These are phyloP conservation scores for Schwanniomyces yamadae DNA, from an alignment of 805 yeast species.

Conservation along the genomic window DNA sequence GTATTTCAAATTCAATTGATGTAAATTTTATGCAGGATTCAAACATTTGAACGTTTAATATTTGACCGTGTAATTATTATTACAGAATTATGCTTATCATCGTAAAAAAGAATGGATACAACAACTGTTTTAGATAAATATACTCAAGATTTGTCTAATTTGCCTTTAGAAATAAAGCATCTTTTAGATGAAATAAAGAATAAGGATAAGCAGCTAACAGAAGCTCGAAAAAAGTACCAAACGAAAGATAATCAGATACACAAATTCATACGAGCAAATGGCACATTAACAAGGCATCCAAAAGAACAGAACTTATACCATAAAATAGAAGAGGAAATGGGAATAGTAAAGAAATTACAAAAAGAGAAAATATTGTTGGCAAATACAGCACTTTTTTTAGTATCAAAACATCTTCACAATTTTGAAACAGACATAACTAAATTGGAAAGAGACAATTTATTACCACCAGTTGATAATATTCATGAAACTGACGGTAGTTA, in stretches of 20 bases:
- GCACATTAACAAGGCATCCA: conserved; percentile 77
- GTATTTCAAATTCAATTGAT: too few species aligned
- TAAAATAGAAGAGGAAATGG: conserved; percentile 69
- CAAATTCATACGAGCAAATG: conserved; percentile 78
- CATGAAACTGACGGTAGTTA: conserved; percentile 19
- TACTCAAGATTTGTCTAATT: conserved; percentile 67
- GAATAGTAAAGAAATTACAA: conserved; percentile 59
- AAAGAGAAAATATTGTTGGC: conserved; percentile 76
- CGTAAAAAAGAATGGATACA: conserved; percentile 95
- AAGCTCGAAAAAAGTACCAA: conserved; percentile 61
- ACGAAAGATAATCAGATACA: conserved; percentile 78
- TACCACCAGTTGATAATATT: conserved; percentile 52
- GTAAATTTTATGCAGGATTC: too few species aligned
- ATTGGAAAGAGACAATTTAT: conserved; percentile 76
- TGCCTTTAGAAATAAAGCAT: conserved; percentile 84
- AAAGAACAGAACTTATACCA: conserved; percentile 68
- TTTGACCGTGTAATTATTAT: too few species aligned
- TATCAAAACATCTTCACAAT: conserved; percentile 69
- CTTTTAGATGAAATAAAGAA: conserved; percentile 73
- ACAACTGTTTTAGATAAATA: conserved; percentile 59
- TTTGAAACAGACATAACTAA: conserved; percentile 74
- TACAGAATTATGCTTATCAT: too few species aligned
- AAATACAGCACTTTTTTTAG: conserved; percentile 76
- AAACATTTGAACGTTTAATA: too few species aligned
- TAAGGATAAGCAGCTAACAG: conserved; percentile 66